Conservation (phyloP, 2,329 filamentous ascomycete species). For the Ophiostoma piceae region DNA sequence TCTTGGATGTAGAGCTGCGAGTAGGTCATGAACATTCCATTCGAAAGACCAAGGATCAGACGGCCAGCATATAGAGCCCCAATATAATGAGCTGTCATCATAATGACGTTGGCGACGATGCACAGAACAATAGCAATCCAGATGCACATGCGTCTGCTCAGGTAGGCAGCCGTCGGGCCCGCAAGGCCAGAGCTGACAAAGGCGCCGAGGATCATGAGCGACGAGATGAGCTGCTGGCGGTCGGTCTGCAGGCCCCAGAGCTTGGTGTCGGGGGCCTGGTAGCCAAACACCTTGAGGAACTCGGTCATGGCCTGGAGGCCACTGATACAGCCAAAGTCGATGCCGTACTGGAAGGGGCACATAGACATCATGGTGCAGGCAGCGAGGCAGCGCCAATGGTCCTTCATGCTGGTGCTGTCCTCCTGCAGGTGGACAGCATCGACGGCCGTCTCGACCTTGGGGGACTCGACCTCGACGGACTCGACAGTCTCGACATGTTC, state of each 20-base stretch:
- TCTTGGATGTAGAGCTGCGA: slow-evolving; percentile 38
- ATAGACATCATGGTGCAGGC: slow-evolving; percentile 46
- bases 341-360: slow-evolving; percentile 49
- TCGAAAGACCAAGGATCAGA: slow-evolving; percentile 51
- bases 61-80: slow-evolving; percentile 51
- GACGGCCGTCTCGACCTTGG: neutral
- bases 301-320: slow-evolving; percentile 38
- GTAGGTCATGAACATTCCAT: slow-evolving; percentile 54
- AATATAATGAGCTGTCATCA: slow-evolving; percentile 52
- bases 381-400: slow-evolving; percentile 34
- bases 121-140: slow-evolving; percentile 48
- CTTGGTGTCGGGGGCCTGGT: slow-evolving; percentile 34
- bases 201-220: slow-evolving; percentile 45
- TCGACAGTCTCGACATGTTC: slow-evolving; percentile 14
- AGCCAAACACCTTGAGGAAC: slow-evolving; percentile 42
- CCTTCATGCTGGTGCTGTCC: slow-evolving; percentile 28
- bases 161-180: slow-evolving; percentile 36
- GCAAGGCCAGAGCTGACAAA: slow-evolving; percentile 42
- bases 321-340: slow-evolving; percentile 33
- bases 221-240: slow-evolving; percentile 45
- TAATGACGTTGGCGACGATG: slow-evolving; percentile 49
- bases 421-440: neutral
- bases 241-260: slow-evolving; percentile 44
- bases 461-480: neutral
- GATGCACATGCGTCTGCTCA: slow-evolving; percentile 37